phyloP scores from a whole-genome alignment of 139 green algal species.

The Picochlorum costavermella region DNA sequence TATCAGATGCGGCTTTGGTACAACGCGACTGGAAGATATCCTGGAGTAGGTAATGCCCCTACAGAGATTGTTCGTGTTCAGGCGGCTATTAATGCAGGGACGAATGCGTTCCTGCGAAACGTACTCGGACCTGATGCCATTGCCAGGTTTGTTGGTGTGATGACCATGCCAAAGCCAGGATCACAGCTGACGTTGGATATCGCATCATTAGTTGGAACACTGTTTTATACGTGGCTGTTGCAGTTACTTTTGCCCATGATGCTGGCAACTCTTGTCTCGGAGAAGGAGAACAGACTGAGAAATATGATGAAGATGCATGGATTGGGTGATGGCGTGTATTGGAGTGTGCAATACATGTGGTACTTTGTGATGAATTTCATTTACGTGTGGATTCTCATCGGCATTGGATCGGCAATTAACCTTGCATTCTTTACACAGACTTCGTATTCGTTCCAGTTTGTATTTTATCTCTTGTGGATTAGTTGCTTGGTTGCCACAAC shows the following conservation, averaged over 20 bases:
- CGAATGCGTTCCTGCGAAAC: slow-evolving; percentile 36
- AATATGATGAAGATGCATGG: slow-evolving; percentile 98
- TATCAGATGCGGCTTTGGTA: slow-evolving; percentile 34
- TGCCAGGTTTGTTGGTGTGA: slow-evolving; percentile 33
- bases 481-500: slow-evolving; percentile 74
- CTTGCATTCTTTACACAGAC: slow-evolving; percentile 80
- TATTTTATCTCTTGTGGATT: slow-evolving; percentile 83
- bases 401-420: slow-evolving; percentile 50
- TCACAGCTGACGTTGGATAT: slow-evolving; percentile 67
- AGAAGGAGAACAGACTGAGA: slow-evolving; percentile 67
- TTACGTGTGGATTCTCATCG: slow-evolving; percentile 77
- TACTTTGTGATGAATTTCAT: slow-evolving; percentile 61
- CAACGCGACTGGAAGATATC: slow-evolving; percentile 31
- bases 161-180: slow-evolving; percentile 45
- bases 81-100: slow-evolving; percentile 30
- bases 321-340: slow-evolving; percentile 54
- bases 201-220: slow-evolving; percentile 57
- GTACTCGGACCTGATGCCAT: slow-evolving; percentile 12
- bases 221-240: slow-evolving; percentile 77
- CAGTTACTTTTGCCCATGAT: slow-evolving; percentile 73
- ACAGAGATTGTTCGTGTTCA: slow-evolving; percentile 15
- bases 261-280: slow-evolving; percentile 38
- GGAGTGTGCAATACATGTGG: slow-evolving; percentile 61
- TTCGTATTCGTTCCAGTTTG: slow-evolving; percentile 47
- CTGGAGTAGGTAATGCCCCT: slow-evolving; percentile 4